These are phyloP conservation scores for Parastagonospora avenae DNA, from an alignment of 2,329 filamentous ascomycete species.

Conservation along the genomic window DNA sequence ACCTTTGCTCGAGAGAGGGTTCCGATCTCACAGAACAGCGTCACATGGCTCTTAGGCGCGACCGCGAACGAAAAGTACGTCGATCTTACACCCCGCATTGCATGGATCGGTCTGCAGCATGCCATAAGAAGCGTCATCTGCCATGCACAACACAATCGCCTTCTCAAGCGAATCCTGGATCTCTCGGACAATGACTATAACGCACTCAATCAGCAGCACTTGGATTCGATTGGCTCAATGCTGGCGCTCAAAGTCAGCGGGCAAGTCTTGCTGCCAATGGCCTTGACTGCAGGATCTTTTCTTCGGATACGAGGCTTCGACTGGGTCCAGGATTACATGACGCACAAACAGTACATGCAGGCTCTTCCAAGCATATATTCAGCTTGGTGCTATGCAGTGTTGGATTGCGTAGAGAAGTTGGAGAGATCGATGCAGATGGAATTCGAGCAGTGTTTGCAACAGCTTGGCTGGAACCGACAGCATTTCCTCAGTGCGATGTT, in stretches of 20 bases:
- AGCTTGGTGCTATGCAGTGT: conserved; percentile 15
- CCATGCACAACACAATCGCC: conserved; percentile 3
- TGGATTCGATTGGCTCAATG: conserved; percentile 7
- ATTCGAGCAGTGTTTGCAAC: neutral
- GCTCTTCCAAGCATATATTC: conserved; percentile 13
- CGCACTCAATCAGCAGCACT: neutral
- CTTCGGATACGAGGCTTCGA: conserved; percentile 20
- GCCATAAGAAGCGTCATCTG: conserved; percentile 11
- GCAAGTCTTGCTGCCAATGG: conserved; percentile 13
- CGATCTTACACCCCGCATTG: conserved; percentile 7
- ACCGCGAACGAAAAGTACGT: conserved; percentile 16
- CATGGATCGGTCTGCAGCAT: conserved; percentile 19
- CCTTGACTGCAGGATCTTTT: conserved; percentile 13
- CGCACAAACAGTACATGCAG: conserved; percentile 11
- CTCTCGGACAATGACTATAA: neutral
- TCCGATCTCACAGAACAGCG: conserved; percentile 19
- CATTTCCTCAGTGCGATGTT: neutral
- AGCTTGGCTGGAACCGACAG: conserved; percentile 5
- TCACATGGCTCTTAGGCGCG: conserved; percentile 14
- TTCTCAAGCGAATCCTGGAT: conserved; percentile 6
- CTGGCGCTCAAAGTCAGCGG: conserved; percentile 13
- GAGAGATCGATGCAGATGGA: conserved; percentile 7
- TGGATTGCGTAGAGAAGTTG: conserved; percentile 11
- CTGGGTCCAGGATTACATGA: conserved; percentile 15
- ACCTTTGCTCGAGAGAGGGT: conserved; percentile 14